phyloP scores from a whole-genome alignment of 805 yeast species.

The Spathaspora hagerdaliae region DNA sequence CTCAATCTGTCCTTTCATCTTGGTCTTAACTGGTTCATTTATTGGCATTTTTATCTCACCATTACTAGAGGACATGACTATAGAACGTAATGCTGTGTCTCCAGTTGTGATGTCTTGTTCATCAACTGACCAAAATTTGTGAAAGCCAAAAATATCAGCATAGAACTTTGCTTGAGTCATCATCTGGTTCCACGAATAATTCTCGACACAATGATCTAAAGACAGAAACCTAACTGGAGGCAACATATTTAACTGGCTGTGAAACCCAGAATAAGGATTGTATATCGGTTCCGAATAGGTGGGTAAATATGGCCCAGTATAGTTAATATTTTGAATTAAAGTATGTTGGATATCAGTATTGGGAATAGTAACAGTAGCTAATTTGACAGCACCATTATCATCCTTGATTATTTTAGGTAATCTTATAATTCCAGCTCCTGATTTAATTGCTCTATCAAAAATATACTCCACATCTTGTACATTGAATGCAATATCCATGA shows the following conservation, averaged over 20 bases:
- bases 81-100: conserved; percentile 64
- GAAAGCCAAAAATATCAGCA: conserved; percentile 64
- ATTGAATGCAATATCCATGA: conserved; percentile 69
- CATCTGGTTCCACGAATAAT: conserved; percentile 69
- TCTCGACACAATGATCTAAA: conserved; percentile 82
- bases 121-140: conserved; percentile 80
- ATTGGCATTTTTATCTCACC: conserved; percentile 74
- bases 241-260: conserved; percentile 4
- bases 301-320: conserved; percentile 49
- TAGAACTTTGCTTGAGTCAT: conserved; percentile 55
- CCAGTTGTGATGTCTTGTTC: conserved; percentile 70
- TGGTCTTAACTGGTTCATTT: conserved; percentile 76
- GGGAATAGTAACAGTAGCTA: conserved; percentile 44
- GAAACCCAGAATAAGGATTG: not conserved
- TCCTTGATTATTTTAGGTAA: conserved; percentile 34
- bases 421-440: conserved; percentile 46
- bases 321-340: conserved; percentile 46
- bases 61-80: conserved; percentile 70
- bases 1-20: conserved; percentile 70
- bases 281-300: conserved; percentile 6
- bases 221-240: conserved; percentile 37
- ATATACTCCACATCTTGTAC: conserved; percentile 49
- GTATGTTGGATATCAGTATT: conserved; percentile 69
- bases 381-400: conserved; percentile 44
- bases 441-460: conserved; percentile 42